phyloP scores from a whole-genome alignment of 2,329 filamentous ascomycete species.

The Beauveria caledonica region DNA sequence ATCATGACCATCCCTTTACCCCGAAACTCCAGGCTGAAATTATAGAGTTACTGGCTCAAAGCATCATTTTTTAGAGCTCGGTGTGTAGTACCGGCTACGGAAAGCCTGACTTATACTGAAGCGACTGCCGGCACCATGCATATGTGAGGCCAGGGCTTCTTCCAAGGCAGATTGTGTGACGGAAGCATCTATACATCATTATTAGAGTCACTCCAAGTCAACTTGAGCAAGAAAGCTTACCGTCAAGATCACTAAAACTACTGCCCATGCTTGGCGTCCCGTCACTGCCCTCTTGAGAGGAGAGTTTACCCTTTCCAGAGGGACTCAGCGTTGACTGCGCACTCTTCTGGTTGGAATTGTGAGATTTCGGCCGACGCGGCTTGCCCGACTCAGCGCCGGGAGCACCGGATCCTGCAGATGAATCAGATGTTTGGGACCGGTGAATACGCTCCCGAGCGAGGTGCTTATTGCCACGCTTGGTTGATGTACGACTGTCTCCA shows the following conservation, averaged over 20 bases:
- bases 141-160: slow-evolving; percentile 59
- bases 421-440: slow-evolving; percentile 53
- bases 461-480: slow-evolving; percentile 21
- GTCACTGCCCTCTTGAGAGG: slow-evolving; percentile 57
- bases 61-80: slow-evolving; percentile 25
- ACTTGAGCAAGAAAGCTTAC: slow-evolving; percentile 30
- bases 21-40: slow-evolving; percentile 5
- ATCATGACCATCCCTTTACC: neutral
- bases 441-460: slow-evolving; percentile 29
- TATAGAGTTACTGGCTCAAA: neutral
- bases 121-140: slow-evolving; percentile 30
- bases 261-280: slow-evolving; percentile 75
- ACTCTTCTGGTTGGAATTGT: slow-evolving; percentile 50
- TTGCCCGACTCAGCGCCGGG: slow-evolving; percentile 23
- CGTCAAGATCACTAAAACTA: slow-evolving; percentile 79
- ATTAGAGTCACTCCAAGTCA: slow-evolving; percentile 12
- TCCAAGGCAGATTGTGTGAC: slow-evolving; percentile 75
- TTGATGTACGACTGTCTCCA: slow-evolving; percentile 31
- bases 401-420: slow-evolving; percentile 48
- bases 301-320: slow-evolving; percentile 38
- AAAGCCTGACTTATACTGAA: slow-evolving; percentile 65
- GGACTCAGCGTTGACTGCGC: slow-evolving; percentile 51
- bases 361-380: slow-evolving; percentile 32
- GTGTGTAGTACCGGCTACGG: slow-evolving; percentile 53
- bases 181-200: slow-evolving; percentile 52